These are phyloP conservation scores for Rhynchospora breviuscula DNA, from an alignment of 176 grass and related monocot species.

Conservation along the genomic window DNA sequence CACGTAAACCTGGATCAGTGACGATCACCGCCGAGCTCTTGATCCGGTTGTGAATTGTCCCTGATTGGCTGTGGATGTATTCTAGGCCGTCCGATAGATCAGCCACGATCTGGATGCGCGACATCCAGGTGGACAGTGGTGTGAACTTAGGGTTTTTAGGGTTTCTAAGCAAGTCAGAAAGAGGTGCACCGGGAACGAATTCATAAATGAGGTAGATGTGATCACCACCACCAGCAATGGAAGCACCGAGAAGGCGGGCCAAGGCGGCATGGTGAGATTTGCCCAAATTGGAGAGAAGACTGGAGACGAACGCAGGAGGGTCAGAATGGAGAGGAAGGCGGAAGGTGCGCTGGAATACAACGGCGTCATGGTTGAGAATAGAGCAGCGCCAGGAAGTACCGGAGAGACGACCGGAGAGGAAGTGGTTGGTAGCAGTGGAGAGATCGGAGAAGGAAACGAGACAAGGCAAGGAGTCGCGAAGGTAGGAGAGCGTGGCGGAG, in stretches of 20 bases:
- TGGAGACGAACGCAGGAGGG: conserved; percentile 28
- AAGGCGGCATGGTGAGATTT: conserved; percentile 82
- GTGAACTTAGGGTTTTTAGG: conserved; percentile 67
- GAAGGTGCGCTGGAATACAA: conserved; percentile 66
- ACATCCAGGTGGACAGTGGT: conserved; percentile 53
- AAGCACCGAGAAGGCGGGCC: conserved; percentile 73
- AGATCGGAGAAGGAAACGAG: conserved; percentile 59
- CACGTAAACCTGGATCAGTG: conserved; percentile 43
- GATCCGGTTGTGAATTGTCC: conserved; percentile 72
- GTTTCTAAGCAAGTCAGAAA: conserved; percentile 59
- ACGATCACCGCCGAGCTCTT: conserved; percentile 66
- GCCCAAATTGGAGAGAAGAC: conserved; percentile 30
- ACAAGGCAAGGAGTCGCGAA: conserved; percentile 60
- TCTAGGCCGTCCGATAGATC: conserved; percentile 63
- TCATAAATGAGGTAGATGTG: conserved; percentile 76
- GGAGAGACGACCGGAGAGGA: conserved; percentile 47
- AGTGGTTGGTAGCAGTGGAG: conserved; percentile 59
- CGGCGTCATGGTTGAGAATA: conserved; percentile 53
- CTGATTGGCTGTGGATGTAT: conserved; percentile 74
- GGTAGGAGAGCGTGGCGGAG: conserved; percentile 32
- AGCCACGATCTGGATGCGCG: conserved; percentile 57
- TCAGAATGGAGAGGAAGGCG: conserved; percentile 36
- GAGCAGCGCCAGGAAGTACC: conserved; percentile 54
- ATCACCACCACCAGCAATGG: conserved; percentile 46
- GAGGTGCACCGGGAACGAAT: conserved; percentile 40